phyloP scores from a whole-genome alignment of 305 asterid species.

The Fraxinus velutina region DNA sequence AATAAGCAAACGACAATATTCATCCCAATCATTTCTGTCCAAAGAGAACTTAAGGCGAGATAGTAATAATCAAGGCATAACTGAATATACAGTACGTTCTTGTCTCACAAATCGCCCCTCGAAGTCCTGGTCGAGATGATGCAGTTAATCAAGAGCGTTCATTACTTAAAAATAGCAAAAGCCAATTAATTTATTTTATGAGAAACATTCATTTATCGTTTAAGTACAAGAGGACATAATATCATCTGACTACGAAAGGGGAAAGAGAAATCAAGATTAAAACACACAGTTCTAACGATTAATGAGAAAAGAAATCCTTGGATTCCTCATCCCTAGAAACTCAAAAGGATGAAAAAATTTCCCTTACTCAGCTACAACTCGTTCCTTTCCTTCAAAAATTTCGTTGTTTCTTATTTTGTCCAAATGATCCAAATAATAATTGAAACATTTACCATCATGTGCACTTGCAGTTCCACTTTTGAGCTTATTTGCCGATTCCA shows the following conservation, averaged over 20 bases:
- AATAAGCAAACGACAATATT: background rate
- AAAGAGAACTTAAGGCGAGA: slow-evolving; percentile 17
- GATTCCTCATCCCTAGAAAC: background rate
- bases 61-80: background rate
- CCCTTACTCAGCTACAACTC: background rate
- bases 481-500: background rate
- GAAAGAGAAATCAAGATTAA: background rate
- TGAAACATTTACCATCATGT: background rate
- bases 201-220: background rate
- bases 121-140: background rate
- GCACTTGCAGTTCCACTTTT: slow-evolving; percentile 5
- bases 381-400: background rate
- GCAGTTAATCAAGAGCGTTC: background rate
- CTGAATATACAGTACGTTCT: background rate
- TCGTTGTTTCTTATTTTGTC: background rate
- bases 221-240: background rate
- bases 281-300: background rate
- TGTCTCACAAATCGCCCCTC: background rate
- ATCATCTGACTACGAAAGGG: background rate
- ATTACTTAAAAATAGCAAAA: background rate
- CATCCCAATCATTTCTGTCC: background rate
- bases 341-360: background rate
- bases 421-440: background rate
- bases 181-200: background rate
- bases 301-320: background rate